These are phyloP conservation scores for Pseudophaeomoniella oleicola DNA, from an alignment of 2,329 filamentous ascomycete genomes.

Conservation along the genomic window DNA sequence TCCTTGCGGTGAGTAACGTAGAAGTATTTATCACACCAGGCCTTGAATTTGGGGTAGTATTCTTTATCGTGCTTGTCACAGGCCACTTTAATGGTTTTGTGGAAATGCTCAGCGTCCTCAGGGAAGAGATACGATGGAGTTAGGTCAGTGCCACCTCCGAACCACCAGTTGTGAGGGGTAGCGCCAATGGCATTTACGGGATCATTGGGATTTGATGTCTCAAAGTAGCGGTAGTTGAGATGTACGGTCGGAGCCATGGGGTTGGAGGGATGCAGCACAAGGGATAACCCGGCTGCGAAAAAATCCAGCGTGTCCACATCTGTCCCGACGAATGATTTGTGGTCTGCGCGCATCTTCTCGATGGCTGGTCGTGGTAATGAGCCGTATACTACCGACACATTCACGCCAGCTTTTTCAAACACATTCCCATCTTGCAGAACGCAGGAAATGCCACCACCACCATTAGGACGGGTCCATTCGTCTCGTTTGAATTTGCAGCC, in stretches of 20 bases:
- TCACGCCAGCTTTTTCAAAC: constrained; percentile 95
- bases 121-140: constrained; percentile 92
- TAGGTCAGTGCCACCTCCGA: constrained; percentile 85
- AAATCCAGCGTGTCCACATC: constrained; percentile 76
- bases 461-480: constrained; percentile 74
- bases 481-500: constrained; percentile 70
- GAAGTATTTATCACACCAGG: constrained; percentile 98
- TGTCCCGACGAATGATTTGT: constrained; percentile 70
- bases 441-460: constrained; percentile 86
- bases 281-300: constrained; percentile 84
- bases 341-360: constrained; percentile 82
- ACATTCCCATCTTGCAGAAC: constrained; percentile 92
- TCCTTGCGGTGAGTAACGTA: constrained; percentile 83
- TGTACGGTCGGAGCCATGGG: constrained; percentile 97
- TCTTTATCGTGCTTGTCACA: constrained; percentile 86
- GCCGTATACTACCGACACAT: constrained; percentile 89
- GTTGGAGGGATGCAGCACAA: constrained; percentile 87
- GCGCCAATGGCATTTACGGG: constrained; percentile 39
- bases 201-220: constrained; percentile 77
- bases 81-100: constrained; percentile 77
- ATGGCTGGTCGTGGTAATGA: constrained; percentile 77
- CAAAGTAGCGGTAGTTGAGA: constrained; percentile 97
- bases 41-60: constrained; percentile 92
- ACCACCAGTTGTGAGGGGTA: constrained; percentile 70
- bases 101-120: constrained; percentile 94